Base-by-base conservation (phyloP, 2,329 filamentous ascomycete species). In the Botrytis galanthina region DNA sequence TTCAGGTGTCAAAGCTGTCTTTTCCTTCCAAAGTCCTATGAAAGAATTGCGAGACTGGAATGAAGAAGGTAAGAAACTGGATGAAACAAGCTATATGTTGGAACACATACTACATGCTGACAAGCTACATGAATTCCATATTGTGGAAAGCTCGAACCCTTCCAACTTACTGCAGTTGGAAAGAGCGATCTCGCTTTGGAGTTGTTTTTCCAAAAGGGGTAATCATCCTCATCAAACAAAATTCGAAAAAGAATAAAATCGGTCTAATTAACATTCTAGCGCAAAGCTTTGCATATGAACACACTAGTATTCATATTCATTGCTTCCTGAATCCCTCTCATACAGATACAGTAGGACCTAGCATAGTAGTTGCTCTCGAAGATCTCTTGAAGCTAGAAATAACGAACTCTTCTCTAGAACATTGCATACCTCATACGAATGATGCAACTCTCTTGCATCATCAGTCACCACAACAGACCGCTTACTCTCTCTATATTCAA, bases 191-290 rank as follows among this genome's bases (percentile, higher is more conserved):
- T 57, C n/a, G 35, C n/a, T 42, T 69, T 57, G 48, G 66, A 26
- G 66, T 69, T 44, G 48, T 69, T 37, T 26, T 69, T 57, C 35
- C 48, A 14, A 69, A 69, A 69, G 48, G 48, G 48, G 66, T 4
- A 57, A 42, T 37, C 35, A 42, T 54, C 48, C 22, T 20, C n/a
- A 7, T 42, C 35, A 26, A 57, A 57, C 42, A 18, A 39, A 51
- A 26, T 29, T 54, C 14, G 37, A 16, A n/a, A 29, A 39, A 7
- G 35, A 0, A n/a, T n/a, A n/a, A n/a, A 5, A 57, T 51, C 5
- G 16, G 22, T 1, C 16, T 32, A 51, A 37, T 39, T 12, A 26
- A n/a, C 3, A n/a, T 44, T 39, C 8, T 9, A 29, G 18, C 4
- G 22, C 6, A 51, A 12, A 39, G 4, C 22, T 39, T 67, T 12